Evolutionary conservation across 2,329 filamentous ascomycete species (phyloP).

Genomic region (Drechslera avenae): DNA sequence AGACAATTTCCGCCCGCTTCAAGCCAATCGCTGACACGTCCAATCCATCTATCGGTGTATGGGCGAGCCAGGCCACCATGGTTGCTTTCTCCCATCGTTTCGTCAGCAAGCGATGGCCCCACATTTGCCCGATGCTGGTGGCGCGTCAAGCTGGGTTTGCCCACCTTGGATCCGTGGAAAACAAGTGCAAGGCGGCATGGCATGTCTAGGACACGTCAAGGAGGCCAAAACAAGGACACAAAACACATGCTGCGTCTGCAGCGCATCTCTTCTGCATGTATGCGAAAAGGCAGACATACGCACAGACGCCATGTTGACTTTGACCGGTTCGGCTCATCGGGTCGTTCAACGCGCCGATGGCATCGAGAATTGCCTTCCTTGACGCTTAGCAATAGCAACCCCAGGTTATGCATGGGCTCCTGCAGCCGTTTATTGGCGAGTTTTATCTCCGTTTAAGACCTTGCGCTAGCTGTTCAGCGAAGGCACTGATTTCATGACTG

Average conservation of each 20-base stretch:
- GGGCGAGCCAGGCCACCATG: slow-evolving; percentile 3
- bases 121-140: slow-evolving; percentile 12
- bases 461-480: slow-evolving; percentile 26
- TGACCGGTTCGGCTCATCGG: slow-evolving; percentile 25
- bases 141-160: slow-evolving; percentile 3
- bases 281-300: neutral
- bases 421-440: slow-evolving; percentile 26
- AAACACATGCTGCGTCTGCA: neutral
- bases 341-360: slow-evolving; percentile 20
- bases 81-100: slow-evolving; percentile 2
- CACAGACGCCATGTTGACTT: neutral
- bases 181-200: slow-evolving; percentile 1
- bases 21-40: neutral
- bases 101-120: slow-evolving; percentile 11
- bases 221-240: neutral
- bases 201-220: slow-evolving; percentile 1
- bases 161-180: slow-evolving; percentile 4
- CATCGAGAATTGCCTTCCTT: slow-evolving; percentile 26
- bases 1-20: neutral
- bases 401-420: slow-evolving; percentile 27
- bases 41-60: slow-evolving; percentile 4
- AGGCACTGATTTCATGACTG: slow-evolving; percentile 32
- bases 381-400: slow-evolving; percentile 39
- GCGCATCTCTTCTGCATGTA: neutral
- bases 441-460: slow-evolving; percentile 34